phyloP scores from a whole-genome alignment of 139 green algal genomes.

The Chlamydomonas applanata region DNA sequence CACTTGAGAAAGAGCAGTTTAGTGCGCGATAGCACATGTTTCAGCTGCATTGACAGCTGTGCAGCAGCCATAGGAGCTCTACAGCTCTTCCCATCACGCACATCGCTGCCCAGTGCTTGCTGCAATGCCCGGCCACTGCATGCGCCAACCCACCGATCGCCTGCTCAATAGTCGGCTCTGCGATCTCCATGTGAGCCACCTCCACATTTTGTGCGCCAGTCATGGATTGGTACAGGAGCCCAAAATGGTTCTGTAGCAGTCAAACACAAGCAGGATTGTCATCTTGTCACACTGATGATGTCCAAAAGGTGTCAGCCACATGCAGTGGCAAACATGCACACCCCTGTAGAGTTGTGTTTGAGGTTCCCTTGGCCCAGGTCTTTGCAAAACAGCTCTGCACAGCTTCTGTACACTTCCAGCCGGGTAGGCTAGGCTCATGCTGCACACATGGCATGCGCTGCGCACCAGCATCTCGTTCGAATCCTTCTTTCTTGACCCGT shows the following conservation, averaged over 20 bases:
- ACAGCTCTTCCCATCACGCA: too few relatives aligned
- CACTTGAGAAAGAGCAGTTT: background rate
- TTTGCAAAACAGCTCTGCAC: too few relatives aligned
- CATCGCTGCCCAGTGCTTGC: too few relatives aligned
- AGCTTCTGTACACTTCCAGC: too few relatives aligned
- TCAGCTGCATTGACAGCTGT: background rate
- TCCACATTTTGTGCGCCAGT: constrained; percentile 66
- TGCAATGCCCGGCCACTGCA: too few relatives aligned
- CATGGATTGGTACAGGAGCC: constrained; percentile 59
- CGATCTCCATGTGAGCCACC: constrained; percentile 89
- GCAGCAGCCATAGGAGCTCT: background rate
- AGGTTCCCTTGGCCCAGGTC: too few relatives aligned
- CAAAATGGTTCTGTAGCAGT: constrained; percentile 56
- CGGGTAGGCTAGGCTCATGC: too few relatives aligned
- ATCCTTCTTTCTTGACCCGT: constrained; percentile 72
- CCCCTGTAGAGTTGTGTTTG: too few relatives aligned
- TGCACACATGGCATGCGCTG: background rate
- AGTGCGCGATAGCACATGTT: background rate
- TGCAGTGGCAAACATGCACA: too few relatives aligned
- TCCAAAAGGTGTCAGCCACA: too few relatives aligned
- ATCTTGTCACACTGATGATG: too few relatives aligned
- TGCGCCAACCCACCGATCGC: constrained; percentile 66
- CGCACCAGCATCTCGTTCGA: constrained; percentile 74
- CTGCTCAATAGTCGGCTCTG: constrained; percentile 74
- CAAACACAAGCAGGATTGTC: too few relatives aligned